Percentiles rank a stretch among this genome's conserved stretches.
Evolutionary conservation across 225 moss, liverwort and hornwort genomes (phyloP).

Genomic region (Asterella californica): DNA sequence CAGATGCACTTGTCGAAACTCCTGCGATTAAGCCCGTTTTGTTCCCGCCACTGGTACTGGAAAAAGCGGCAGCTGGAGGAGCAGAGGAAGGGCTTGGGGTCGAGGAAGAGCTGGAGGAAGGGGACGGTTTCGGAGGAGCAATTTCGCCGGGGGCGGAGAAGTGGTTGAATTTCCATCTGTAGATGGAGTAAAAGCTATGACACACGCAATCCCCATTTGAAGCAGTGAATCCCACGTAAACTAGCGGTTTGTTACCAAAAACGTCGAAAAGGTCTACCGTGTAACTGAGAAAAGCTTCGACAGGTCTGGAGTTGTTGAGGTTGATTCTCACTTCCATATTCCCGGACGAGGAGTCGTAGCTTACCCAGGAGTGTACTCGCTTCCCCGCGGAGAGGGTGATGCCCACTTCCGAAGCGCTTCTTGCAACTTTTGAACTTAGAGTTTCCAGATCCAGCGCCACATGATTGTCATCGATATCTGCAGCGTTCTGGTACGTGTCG

Average conservation of each 20-base stretch:
- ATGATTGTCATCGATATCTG: not conserved
- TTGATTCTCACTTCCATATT: conserved; percentile 28
- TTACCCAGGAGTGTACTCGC: not conserved
- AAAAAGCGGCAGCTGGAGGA: not conserved
- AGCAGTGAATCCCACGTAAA: conserved; percentile 20
- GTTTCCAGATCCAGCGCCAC: not conserved
- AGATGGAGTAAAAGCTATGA: not conserved
- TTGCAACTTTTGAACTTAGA: not conserved
- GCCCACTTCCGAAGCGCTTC: not conserved
- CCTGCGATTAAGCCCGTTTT: not conserved
- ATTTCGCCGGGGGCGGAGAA: not conserved
- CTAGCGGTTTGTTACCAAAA: conserved; percentile 7
- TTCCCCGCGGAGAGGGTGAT: not conserved
- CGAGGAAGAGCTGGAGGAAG: not conserved
- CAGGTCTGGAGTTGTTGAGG: not conserved
- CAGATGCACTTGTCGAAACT: not conserved
- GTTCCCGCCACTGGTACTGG: not conserved
- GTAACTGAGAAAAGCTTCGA: not conserved
- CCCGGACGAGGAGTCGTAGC: not conserved
- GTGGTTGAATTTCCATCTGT: conserved; percentile 2
- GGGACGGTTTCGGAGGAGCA: too few relatives aligned
- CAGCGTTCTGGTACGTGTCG: not conserved
- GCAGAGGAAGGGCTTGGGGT: not conserved
- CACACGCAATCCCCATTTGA: not conserved
- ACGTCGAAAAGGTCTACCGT: not conserved